Conservation (phyloP, 768 basidiomycete genomes). For the Trametes gibbosa region DNA sequence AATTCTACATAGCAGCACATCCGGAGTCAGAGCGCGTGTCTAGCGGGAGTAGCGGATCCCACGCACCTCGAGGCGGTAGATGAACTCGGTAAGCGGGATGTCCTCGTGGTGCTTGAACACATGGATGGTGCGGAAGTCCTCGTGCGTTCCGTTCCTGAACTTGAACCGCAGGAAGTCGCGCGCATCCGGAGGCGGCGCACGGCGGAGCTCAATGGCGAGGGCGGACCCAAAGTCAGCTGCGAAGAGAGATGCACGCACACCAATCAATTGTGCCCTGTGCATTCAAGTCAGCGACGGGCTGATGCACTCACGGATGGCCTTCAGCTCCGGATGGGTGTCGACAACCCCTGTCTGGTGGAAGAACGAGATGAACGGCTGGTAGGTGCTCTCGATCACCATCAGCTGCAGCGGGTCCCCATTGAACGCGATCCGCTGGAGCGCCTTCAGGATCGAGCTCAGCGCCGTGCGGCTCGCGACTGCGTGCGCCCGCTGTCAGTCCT, state of each 20-base stretch:
- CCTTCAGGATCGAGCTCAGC: slow-evolving; percentile 64
- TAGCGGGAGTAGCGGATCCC: background rate
- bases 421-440: slow-evolving; percentile 77
- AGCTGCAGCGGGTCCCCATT: slow-evolving; percentile 78
- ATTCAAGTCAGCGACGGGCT: no score
- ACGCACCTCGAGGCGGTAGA: slow-evolving; percentile 74
- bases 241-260: no score
- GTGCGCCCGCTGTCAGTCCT: background rate
- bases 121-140: slow-evolving; percentile 62
- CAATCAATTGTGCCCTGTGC: no score
- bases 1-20: slow-evolving; percentile 33
- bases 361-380: slow-evolving; percentile 89
- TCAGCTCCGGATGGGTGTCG: slow-evolving; percentile 55
- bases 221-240: slow-evolving; percentile 73
- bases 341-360: slow-evolving; percentile 72
- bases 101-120: slow-evolving; percentile 74
- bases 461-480: slow-evolving; percentile 82
- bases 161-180: slow-evolving; percentile 82
- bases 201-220: slow-evolving; percentile 75
- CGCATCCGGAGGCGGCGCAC: slow-evolving; percentile 69
- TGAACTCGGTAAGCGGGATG: slow-evolving; percentile 82
- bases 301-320: slow-evolving; percentile 58
- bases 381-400: slow-evolving; percentile 75
- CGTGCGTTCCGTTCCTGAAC: slow-evolving; percentile 78
- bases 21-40: background rate